Evolutionary conservation across 208 protist genomes (phyloP), one percentile per base, ranked within the genome.

Genomic region (Leptomonas pyrrhocoris): DNA sequence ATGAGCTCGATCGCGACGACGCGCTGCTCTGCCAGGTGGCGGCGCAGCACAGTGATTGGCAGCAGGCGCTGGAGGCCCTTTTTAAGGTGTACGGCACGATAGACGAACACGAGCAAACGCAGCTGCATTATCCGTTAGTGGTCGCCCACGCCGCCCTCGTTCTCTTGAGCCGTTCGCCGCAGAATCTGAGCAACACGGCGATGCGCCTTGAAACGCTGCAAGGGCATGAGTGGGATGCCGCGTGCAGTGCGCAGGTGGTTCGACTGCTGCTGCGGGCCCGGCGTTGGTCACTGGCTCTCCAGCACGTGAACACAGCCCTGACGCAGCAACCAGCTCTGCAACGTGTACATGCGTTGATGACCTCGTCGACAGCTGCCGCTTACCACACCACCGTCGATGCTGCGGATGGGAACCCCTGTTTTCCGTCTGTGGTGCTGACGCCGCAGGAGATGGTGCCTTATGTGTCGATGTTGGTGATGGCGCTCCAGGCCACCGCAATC

Each of bases 181-280:
- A 55, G 28, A 95, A 95, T 45, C 68, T 95, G 23, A 88, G 80
- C 50, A 92, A 88, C 65, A 92, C 84, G 0, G 90, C 79, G 0
- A 79, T 92, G 31, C 80, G 79, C 0, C 70, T 95, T 25, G 77
- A 76, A 6, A 49, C 58, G 34, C 45, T 75, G 59, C 77, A 86
- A 49, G 64, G 48, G 8, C n/a, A 25, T 0, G 60, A 12, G 7
- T 95, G 87, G 86, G 73, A 86, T 56, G 46, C 70, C 13, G 31
- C 42, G 27, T 77, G 73, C 56, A 74, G 84, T 23, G 64, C 84
- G 30, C 27, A n/a, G 21, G 78, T 95, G 50, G 48, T 85, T 31
- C 67, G 68, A 53, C 25, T 95, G 38, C 84, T 95, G 2, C 60
- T 93, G 55, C 74, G 73, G 0, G 73, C 83, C 8, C 75, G 90